These are phyloP conservation scores for Diaporthe longicolla DNA, from an alignment of 2,329 filamentous ascomycete genomes.

Conservation along the genomic window DNA sequence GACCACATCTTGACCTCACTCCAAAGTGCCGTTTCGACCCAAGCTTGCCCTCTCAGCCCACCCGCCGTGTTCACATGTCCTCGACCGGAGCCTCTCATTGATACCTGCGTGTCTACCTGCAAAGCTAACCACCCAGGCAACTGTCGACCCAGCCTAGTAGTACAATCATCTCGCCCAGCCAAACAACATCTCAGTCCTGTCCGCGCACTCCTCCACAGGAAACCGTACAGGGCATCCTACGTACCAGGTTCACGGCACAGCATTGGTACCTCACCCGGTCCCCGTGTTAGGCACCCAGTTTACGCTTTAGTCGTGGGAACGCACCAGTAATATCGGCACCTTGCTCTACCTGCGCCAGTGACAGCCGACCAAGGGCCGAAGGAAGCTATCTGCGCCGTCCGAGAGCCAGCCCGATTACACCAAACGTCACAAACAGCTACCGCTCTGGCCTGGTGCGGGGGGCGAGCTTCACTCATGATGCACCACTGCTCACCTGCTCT, in stretches of 20 bases:
- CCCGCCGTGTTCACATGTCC: background rate
- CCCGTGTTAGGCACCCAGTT: background rate
- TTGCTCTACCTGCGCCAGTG: background rate
- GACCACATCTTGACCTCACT: background rate
- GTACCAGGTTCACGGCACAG: background rate
- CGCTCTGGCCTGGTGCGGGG: background rate
- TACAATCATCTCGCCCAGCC: background rate
- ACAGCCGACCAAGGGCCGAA: constrained; percentile 26
- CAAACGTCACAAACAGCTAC: background rate
- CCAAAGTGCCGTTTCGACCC: constrained; percentile 1
- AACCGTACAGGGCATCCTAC: background rate
- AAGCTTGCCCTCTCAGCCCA: constrained; percentile 15
- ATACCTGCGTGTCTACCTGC: background rate
- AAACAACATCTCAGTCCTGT: background rate
- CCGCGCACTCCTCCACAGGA: no score
- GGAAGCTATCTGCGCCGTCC: constrained; percentile 1
- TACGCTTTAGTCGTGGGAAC: background rate
- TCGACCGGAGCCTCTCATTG: background rate
- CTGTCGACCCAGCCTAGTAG: background rate
- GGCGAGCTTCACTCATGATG: constrained; percentile 11
- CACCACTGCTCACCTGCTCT: background rate
- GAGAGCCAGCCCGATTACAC: constrained; percentile 22
- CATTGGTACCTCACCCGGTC: background rate
- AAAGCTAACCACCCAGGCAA: background rate
- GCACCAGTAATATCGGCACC: background rate